Conservation (phyloP, 352 stramenopile genomes). For the Phytopythium aichiense region DNA sequence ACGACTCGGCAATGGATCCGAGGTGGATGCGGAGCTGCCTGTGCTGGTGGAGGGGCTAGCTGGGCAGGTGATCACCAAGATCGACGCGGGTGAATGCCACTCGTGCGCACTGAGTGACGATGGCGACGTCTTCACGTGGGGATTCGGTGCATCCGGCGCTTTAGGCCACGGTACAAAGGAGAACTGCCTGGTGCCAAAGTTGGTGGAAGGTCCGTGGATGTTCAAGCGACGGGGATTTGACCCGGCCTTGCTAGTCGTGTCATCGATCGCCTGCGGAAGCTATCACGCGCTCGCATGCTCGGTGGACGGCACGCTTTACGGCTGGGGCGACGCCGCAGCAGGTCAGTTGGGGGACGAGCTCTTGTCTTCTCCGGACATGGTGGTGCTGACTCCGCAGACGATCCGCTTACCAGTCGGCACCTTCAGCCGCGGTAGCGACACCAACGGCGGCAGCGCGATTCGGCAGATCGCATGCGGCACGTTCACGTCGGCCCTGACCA, state of each 20-base stretch:
- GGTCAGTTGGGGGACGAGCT: conserved; percentile 61
- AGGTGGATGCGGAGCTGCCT: conserved; percentile 58
- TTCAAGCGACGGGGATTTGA: conserved; percentile 8
- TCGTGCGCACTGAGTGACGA: conserved; percentile 57
- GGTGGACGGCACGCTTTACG: conserved; percentile 49
- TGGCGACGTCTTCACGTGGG: conserved; percentile 82
- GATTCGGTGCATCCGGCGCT: conserved; percentile 78
- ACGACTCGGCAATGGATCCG: conserved; percentile 60
- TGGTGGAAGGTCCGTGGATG: conserved; percentile 33
- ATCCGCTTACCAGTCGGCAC: conserved; percentile 27
- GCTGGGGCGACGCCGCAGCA: conserved; percentile 73
- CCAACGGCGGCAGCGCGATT: conserved; percentile 13
- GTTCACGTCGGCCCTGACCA: conserved; percentile 57
- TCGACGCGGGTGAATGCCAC: conserved; percentile 82
- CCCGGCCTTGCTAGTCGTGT: conserved; percentile 11
- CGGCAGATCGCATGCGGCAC: conserved; percentile 51
- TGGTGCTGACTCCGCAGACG: conserved; percentile 43
- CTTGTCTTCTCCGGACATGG: conserved; percentile 43
- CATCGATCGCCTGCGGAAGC: conserved; percentile 56
- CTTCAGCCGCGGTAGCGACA: conserved; percentile 4
- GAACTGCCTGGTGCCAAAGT: conserved; percentile 42
- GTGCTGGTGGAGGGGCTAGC: conserved; percentile 32
- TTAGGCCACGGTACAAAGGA: conserved; percentile 61
- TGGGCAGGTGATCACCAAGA: conserved; percentile 28
- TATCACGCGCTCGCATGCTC: conserved; percentile 73